Percentiles rank a stretch among this genome's conserved stretches.
Evolutionary conservation across 257 asterid species (phyloP).

Genomic region (Agastache rugosa): DNA sequence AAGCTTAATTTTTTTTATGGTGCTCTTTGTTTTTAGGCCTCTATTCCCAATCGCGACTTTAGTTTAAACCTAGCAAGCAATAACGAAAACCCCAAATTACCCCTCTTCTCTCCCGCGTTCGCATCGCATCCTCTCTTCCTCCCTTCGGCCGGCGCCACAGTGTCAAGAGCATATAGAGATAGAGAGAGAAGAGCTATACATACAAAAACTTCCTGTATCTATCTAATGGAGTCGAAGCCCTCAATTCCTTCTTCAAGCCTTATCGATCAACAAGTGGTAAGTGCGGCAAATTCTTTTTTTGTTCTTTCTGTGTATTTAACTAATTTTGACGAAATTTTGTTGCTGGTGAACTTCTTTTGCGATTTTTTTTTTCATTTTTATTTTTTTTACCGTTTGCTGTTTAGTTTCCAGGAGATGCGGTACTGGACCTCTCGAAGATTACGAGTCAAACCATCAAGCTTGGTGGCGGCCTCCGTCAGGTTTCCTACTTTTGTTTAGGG

Average conservation of each 20-base stretch:
- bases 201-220: constrained; percentile 18
- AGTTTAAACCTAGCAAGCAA: not conserved
- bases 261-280: constrained; percentile 64
- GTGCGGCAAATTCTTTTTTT: not conserved
- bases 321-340: not conserved
- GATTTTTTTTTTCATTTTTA: too few species aligned
- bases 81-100: not conserved
- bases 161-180: not conserved
- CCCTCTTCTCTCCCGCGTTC: constrained; percentile 22
- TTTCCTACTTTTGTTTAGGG: constrained; percentile 43
- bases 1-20: too few species aligned
- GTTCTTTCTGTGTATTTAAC: not conserved
- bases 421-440: constrained; percentile 81
- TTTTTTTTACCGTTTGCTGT: not conserved
- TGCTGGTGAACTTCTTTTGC: too few species aligned
- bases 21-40: not conserved
- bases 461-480: constrained; percentile 95
- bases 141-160: not conserved
- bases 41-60: not conserved
- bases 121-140: not conserved
- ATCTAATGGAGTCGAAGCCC: constrained; percentile 52
- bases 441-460: constrained; percentile 81
- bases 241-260: constrained; percentile 44
- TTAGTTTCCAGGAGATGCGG: constrained; percentile 92
- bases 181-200: not conserved